A percentile compares a stretch with the other conserved stretches of the same genome.
These are phyloP conservation scores for Mycena metata DNA, from an alignment of 768 basidiomycete species.

Conservation along the genomic window DNA sequence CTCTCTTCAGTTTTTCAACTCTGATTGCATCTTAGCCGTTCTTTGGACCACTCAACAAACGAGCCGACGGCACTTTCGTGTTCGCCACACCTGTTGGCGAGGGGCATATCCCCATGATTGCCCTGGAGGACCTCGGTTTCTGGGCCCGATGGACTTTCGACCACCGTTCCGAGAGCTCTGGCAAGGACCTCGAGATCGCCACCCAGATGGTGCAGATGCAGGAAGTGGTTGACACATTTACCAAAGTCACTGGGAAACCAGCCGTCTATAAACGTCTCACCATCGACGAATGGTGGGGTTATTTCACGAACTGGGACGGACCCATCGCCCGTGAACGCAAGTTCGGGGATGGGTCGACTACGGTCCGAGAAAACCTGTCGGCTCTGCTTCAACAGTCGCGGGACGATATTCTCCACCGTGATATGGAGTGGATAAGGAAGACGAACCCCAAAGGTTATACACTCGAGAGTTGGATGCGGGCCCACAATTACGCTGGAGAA, in stretches of 20 bases:
- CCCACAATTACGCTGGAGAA: neutral
- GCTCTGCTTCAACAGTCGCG: too few relatives aligned
- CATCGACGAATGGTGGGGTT: neutral
- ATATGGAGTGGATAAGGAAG: too few relatives aligned
- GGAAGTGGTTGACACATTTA: constrained; percentile 45
- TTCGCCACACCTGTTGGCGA: constrained; percentile 53
- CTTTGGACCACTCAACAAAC: constrained; percentile 49
- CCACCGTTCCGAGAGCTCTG: constrained; percentile 50
- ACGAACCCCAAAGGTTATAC: too few relatives aligned
- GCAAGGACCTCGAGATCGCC: constrained; percentile 51
- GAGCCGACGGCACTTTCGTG: constrained; percentile 54
- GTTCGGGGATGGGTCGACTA: too few relatives aligned
- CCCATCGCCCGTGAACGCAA: too few relatives aligned
- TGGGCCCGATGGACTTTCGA: constrained; percentile 39
- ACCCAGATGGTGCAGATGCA: constrained; percentile 54
- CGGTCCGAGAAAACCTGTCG: too few relatives aligned
- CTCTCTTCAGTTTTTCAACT: neutral
- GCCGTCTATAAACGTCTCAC: constrained; percentile 5
- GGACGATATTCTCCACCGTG: too few relatives aligned
- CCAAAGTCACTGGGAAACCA: constrained; percentile 22
- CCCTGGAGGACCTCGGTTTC: constrained; percentile 55
- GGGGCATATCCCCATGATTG: constrained; percentile 53
- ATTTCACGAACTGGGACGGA: too few relatives aligned
- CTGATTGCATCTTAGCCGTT: constrained; percentile 30
- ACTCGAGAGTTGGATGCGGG: too few relatives aligned